phyloP scores from a whole-genome alignment of 2,329 filamentous ascomycete genomes.

The Fusarium nygamai region DNA sequence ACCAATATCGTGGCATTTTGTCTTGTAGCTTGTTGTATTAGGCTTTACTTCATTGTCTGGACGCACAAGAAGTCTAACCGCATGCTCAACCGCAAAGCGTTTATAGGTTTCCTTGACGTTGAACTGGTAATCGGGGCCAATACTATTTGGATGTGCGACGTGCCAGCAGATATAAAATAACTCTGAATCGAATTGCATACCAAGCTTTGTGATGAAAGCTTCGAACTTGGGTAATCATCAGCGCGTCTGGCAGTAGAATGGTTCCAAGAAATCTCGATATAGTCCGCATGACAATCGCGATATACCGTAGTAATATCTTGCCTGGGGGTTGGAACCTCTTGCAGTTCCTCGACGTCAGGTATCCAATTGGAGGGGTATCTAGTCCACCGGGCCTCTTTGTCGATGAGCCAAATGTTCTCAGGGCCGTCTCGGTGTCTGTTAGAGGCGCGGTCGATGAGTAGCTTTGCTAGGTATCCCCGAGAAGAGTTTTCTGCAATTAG shows the following conservation, averaged over 20 bases:
- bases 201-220: background rate
- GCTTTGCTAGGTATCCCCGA: background rate
- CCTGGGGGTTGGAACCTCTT: background rate
- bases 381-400: background rate
- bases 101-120: background rate
- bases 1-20: background rate
- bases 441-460: background rate
- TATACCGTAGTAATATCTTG: background rate
- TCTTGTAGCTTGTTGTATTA: background rate
- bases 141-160: rapidly evolving
- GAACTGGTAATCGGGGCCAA: no score
- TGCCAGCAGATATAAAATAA: no score
- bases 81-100: background rate
- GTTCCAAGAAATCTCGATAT: background rate
- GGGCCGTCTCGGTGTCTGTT: background rate
- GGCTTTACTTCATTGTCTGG: background rate
- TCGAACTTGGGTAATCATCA: background rate
- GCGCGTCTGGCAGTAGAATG: no score
- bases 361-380: background rate
- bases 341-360: no score
- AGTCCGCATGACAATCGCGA: background rate
- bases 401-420: background rate
- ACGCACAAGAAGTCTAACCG: background rate
- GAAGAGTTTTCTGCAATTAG: background rate
- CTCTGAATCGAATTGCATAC: background rate